A percentile compares a stretch with the other conserved stretches of the same genome.
phyloP scores from a whole-genome alignment of 2,329 filamentous ascomycete species.

The Alternaria brassicae region DNA sequence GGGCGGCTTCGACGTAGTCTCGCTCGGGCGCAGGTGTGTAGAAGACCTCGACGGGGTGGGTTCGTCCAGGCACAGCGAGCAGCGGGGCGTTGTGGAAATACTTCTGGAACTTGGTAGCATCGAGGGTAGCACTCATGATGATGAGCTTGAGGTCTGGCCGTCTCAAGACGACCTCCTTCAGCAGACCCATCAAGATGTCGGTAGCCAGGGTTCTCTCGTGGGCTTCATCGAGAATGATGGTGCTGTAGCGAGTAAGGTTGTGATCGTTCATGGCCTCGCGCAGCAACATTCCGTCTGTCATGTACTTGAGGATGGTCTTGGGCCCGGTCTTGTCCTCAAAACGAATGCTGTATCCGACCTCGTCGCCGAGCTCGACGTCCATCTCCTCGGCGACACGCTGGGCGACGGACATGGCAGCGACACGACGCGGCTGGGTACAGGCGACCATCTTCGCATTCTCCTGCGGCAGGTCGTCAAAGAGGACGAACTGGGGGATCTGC shows the following conservation, averaged over 20 bases:
- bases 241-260: slow-evolving; percentile 86
- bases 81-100: slow-evolving; percentile 97
- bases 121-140: slow-evolving; percentile 93
- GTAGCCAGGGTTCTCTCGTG: slow-evolving; percentile 97
- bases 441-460: slow-evolving; percentile 86
- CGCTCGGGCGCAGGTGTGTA: slow-evolving; percentile 96
- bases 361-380: slow-evolving; percentile 85
- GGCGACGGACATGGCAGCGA: slow-evolving; percentile 96
- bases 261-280: slow-evolving; percentile 93
- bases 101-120: slow-evolving; percentile 96
- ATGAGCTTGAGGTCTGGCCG: slow-evolving; percentile 91
- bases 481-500: slow-evolving; percentile 97
- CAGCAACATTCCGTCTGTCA: slow-evolving; percentile 98
- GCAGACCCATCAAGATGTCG: slow-evolving; percentile 89
- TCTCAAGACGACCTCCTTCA: slow-evolving; percentile 91
- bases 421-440: slow-evolving; percentile 96
- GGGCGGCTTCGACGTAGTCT: slow-evolving; percentile 94
- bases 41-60: slow-evolving; percentile 96
- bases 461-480: slow-evolving; percentile 95
- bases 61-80: slow-evolving; percentile 91
- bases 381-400: slow-evolving; percentile 97
- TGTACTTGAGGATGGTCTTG: slow-evolving; percentile 95
- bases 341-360: slow-evolving; percentile 96
- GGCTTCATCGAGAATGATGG: slow-evolving; percentile 97
- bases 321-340: slow-evolving; percentile 94